Evolutionary conservation across 1,284 basidiomycete species (phyloP).

Genomic region (Ganoderma lucidum): DNA sequence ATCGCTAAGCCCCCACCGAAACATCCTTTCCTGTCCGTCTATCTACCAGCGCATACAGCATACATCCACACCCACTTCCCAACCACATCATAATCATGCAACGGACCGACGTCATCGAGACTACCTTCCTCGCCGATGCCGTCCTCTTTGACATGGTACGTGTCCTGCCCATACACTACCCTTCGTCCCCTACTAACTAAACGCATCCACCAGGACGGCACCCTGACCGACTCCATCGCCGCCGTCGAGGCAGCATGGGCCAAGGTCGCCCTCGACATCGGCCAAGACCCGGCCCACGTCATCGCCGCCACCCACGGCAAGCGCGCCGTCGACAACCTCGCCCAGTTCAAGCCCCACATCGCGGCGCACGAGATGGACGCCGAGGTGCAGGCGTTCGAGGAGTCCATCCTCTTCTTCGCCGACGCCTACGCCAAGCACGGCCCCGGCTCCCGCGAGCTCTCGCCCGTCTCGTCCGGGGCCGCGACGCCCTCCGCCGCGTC

Average conservation of each 20-base stretch:
- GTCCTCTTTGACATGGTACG: constrained; percentile 80
- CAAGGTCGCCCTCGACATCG: constrained; percentile 74
- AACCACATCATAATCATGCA: constrained; percentile 29
- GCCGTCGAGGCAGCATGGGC: constrained; percentile 85
- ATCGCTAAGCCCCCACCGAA: neutral
- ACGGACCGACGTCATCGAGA: constrained; percentile 29
- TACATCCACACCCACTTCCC: neutral
- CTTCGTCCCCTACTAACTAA: constrained; percentile 43
- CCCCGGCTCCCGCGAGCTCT: constrained; percentile 44
- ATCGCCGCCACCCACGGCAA: constrained; percentile 60
- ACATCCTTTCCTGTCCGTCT: neutral
- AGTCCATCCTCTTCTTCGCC: constrained; percentile 75
- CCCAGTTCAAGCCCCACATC: constrained; percentile 42
- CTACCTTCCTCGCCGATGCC: constrained; percentile 63
- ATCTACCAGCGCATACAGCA: constrained; percentile 10
- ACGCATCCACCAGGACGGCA: constrained; percentile 65
- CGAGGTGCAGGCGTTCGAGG: constrained; percentile 68
- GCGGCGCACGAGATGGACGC: constrained; percentile 53
- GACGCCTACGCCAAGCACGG: constrained; percentile 65
- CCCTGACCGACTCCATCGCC: constrained; percentile 77
- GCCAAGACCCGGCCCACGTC: constrained; percentile 62
- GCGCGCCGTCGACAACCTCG: constrained; percentile 43
- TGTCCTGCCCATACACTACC: constrained; percentile 13
- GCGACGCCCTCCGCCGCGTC: constrained; percentile 24
- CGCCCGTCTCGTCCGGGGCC: constrained; percentile 36